These are phyloP conservation scores for Aspergillus arachidicola DNA, from an alignment of 2,329 filamentous ascomycete species.

Conservation along the genomic window DNA sequence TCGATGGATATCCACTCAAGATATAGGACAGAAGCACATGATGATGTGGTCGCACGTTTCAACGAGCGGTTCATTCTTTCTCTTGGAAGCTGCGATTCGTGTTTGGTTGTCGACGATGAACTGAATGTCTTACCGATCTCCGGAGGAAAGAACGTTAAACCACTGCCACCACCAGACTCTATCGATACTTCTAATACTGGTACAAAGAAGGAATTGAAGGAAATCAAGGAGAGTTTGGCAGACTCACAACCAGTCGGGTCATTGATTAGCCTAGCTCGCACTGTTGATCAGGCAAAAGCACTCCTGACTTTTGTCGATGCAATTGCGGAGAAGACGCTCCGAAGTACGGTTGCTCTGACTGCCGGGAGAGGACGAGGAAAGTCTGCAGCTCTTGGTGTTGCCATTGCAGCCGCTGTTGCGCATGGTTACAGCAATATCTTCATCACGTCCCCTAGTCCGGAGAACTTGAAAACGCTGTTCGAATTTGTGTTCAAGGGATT, in stretches of 20 bases:
- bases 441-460: conserved; percentile 94
- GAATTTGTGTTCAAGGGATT: conserved; percentile 99
- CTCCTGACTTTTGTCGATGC: conserved; percentile 96
- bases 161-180: conserved; percentile 73
- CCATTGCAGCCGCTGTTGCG: conserved; percentile 89
- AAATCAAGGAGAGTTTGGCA: conserved; percentile 82
- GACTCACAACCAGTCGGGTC: conserved; percentile 86
- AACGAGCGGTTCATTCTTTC: conserved; percentile 97
- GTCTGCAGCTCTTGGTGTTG: conserved; percentile 91
- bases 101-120: conserved; percentile 95
- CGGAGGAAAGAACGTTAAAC: conserved; percentile 85
- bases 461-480: conserved; percentile 98
- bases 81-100: conserved; percentile 90
- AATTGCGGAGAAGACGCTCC: conserved; percentile 91
- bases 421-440: conserved; percentile 99
- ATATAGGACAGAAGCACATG: conserved; percentile 94
- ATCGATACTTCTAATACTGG: conserved; percentile 73
- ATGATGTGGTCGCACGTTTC: conserved; percentile 92
- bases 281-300: conserved; percentile 93
- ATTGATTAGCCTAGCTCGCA: conserved; percentile 81
- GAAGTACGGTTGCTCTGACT: conserved; percentile 90
- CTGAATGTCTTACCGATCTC: conserved; percentile 97
- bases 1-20: conserved; percentile 98
- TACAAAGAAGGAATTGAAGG: conserved; percentile 73
- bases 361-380: conserved; percentile 95